Percentiles rank a stretch among this genome's conserved stretches.
These are phyloP conservation scores for Vicia faba DNA, from an alignment of 306 rosid species.

Conservation along the genomic window DNA sequence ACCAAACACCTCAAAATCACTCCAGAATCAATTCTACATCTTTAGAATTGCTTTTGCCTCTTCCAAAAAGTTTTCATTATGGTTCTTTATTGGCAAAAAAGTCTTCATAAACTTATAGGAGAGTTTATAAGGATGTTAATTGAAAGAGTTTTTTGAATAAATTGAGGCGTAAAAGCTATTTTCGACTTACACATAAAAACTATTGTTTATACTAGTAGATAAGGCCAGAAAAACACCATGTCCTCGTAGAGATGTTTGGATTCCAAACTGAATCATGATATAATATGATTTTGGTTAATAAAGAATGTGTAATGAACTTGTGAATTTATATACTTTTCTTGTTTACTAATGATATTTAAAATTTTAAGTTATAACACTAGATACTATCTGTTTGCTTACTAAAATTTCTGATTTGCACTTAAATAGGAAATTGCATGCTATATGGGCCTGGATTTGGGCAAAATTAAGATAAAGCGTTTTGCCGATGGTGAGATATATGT, in stretches of 20 bases:
- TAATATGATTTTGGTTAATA: neutral
- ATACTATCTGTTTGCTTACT: neutral
- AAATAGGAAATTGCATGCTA: slow-evolving; percentile 87
- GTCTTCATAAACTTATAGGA: no score
- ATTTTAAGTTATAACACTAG: neutral
- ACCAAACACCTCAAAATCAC: no score
- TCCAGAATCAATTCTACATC: no score
- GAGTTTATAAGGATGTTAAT: no score
- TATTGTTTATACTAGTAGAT: neutral
- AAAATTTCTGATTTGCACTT: slow-evolving; percentile 27
- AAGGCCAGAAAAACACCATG: neutral
- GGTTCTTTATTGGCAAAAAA: no score
- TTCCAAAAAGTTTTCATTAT: no score
- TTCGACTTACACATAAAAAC: no score
- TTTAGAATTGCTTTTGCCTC: no score
- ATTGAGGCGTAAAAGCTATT: no score
- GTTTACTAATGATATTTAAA: slow-evolving; percentile 27
- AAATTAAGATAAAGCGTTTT: slow-evolving; percentile 88
- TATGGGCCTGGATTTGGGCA: slow-evolving; percentile 93
- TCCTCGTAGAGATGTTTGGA: neutral
- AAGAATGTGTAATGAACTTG: neutral
- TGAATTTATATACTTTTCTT: neutral
- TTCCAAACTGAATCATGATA: neutral
- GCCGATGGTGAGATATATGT: slow-evolving; percentile 96
- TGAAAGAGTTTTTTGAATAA: no score